Conservation (phyloP, 2,329 filamentous ascomycete genomes). For the Aureobasidium sp. region DNA sequence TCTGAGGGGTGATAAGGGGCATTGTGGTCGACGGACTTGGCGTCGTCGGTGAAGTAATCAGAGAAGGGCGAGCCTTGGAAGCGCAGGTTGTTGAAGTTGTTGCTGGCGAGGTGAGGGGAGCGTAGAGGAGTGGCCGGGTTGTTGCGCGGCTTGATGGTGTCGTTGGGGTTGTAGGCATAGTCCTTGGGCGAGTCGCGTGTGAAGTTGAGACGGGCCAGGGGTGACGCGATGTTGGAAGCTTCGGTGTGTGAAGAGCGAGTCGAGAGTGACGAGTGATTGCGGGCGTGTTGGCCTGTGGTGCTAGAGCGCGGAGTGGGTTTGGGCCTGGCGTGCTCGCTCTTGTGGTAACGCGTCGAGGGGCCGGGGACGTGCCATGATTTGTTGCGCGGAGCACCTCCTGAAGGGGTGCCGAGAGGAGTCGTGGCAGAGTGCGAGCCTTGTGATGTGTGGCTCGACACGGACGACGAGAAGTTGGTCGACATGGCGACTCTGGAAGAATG, state of each 20-base stretch:
- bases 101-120: constrained; percentile 14
- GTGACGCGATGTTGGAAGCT: constrained; percentile 10
- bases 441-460: constrained; percentile 3
- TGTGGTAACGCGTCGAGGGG: constrained; percentile 27
- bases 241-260: constrained; percentile 6
- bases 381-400: constrained; percentile 12
- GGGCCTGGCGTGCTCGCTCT: constrained; percentile 19
- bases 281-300: background rate
- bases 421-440: constrained; percentile 1
- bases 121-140: constrained; percentile 17
- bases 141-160: constrained; percentile 16
- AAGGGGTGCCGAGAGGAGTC: constrained; percentile 10
- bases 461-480: constrained; percentile 14
- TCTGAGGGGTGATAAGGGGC: constrained; percentile 19
- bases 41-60: constrained; percentile 36
- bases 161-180: constrained; percentile 4
- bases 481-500: background rate
- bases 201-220: constrained; percentile 16
- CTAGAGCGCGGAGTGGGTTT: constrained; percentile 7
- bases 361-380: constrained; percentile 28
- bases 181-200: constrained; percentile 11
- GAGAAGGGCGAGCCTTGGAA: constrained; percentile 33
- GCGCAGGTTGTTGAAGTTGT: constrained; percentile 14
- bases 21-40: constrained; percentile 22
- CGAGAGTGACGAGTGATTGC: constrained; percentile 11